A percentile compares a stretch with the other conserved stretches of the same genome.
phyloP scores from a whole-genome alignment of 1,284 basidiomycete genomes.

The Leucoagaricus sp. region DNA sequence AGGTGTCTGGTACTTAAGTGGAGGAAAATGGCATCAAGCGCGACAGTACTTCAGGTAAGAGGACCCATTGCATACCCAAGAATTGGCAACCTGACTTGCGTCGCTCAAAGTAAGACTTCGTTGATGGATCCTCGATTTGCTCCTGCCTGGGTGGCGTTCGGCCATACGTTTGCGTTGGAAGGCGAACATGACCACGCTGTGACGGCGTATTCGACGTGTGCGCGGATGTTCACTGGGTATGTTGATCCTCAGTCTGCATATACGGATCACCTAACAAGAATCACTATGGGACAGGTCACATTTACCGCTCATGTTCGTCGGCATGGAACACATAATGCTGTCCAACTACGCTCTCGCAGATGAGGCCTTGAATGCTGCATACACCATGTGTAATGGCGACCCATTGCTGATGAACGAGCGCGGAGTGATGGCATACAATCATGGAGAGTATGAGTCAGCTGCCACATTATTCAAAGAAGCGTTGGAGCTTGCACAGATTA shows the following conservation, averaged over 20 bases:
- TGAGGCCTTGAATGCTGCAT: slow-evolving; percentile 84
- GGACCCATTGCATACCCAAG: not conserved
- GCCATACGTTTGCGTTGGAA: slow-evolving; percentile 95
- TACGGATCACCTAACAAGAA: not conserved
- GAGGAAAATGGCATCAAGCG: slow-evolving; percentile 85
- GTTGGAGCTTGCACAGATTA: slow-evolving; percentile 73
- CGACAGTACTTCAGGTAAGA: slow-evolving; percentile 88
- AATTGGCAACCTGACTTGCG: not conserved
- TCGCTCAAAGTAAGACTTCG: slow-evolving; percentile 77
- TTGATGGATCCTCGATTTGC: slow-evolving; percentile 97
- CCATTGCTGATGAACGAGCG: slow-evolving; percentile 91
- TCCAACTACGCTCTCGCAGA: slow-evolving; percentile 84
- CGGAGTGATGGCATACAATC: slow-evolving; percentile 90
- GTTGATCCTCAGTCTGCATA: slow-evolving; percentile 24
- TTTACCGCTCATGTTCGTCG: slow-evolving; percentile 92
- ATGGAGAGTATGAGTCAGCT: slow-evolving; percentile 77
- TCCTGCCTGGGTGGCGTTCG: slow-evolving; percentile 97
- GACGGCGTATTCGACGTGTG: slow-evolving; percentile 96
- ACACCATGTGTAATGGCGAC: slow-evolving; percentile 81
- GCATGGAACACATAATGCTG: slow-evolving; percentile 96
- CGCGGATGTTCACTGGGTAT: slow-evolving; percentile 91
- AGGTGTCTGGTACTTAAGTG: slow-evolving; percentile 93
- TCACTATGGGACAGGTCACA: slow-evolving; percentile 75
- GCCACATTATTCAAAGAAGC: slow-evolving; percentile 72
- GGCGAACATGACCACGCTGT: slow-evolving; percentile 99